Base-by-base conservation (phyloP, 2,329 filamentous ascomycete species). In the Sclerotinia subarctica region DNA sequence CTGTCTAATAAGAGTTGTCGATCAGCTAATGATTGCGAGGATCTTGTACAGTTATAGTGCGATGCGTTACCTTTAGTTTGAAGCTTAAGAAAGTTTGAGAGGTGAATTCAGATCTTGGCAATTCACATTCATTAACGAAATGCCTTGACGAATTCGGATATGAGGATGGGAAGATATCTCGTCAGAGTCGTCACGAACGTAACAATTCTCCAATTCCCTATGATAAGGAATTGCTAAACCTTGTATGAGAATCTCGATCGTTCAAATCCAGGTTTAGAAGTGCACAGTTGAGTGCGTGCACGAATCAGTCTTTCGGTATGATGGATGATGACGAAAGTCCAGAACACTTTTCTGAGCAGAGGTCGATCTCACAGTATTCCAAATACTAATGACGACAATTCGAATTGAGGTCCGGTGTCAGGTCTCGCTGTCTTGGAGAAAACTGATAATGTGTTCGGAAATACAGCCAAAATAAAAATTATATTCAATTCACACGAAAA, bases 11-110 rank as follows among this genome's bases (percentile, higher is more conserved):
- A n/a, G 64, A 32, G 21, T 38, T 8, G 32, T 24, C 32, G 19
- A 60, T 66, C 54, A 66, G 53, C 64, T 66, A n/a, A 53, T 60
- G 46, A 29, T 49, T 29, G 47, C 38, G 42, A 47, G 35, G 46
- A 59, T 38, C 57, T 42, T 44, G 49, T 49, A 52, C 52, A 21
- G 52, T 54, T 35, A 32, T 53, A 53, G 46, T 47, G 29, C 46
- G 21, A 7, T 26, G 32, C 19, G 44, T 29, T 60, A 38, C 44
- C 64, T 60, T 46, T 54, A 46, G 62, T 21, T 26, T 47, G 29
- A 3, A 56, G 46, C 26, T 15, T 26, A 57, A 49, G 32, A 46
- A 21, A 46, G 44, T 35, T 24, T 17, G 15, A 19, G 38, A 8
- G n/a, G 29, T 26, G 47, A 42, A 5, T 53, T 54, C 19, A 59